phyloP scores from a whole-genome alignment of 2,329 filamentous ascomycete species.

The Metarhizium guizhouense region DNA sequence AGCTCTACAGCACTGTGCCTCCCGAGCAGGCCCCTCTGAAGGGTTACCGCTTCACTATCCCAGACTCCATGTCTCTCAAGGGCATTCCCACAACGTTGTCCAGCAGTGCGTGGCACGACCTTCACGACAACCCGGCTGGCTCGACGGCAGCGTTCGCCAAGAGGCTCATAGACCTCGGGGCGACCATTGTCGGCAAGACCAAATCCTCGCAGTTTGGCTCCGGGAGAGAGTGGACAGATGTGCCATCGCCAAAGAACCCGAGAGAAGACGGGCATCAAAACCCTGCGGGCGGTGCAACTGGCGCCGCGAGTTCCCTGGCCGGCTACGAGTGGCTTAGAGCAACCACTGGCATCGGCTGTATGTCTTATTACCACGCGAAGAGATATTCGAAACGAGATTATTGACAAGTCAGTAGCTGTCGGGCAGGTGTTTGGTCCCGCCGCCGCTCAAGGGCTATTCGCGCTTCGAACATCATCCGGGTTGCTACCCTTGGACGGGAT shows the following conservation, averaged over 20 bases:
- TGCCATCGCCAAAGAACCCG: slow-evolving; percentile 32
- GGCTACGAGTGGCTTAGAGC: slow-evolving; percentile 33
- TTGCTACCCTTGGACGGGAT: slow-evolving; percentile 9
- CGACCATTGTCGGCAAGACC: slow-evolving; percentile 44
- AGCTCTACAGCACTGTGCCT: slow-evolving; percentile 22
- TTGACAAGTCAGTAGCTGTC: slow-evolving; percentile 8
- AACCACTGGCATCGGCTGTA: slow-evolving; percentile 28
- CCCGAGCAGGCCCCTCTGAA: slow-evolving; percentile 23
- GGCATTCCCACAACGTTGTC: slow-evolving; percentile 49
- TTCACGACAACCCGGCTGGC: slow-evolving; percentile 35
- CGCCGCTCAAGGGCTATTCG: slow-evolving; percentile 20
- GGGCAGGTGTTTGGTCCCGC: slow-evolving; percentile 13
- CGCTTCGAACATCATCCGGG: slow-evolving; percentile 15
- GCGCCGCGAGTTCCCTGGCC: slow-evolving; percentile 27
- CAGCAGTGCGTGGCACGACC: slow-evolving; percentile 46
- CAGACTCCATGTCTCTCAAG: slow-evolving; percentile 23
- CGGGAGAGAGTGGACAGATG: slow-evolving; percentile 32
- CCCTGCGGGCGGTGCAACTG: slow-evolving; percentile 25
- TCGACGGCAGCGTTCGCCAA: slow-evolving; percentile 42
- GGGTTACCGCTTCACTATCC: slow-evolving; percentile 26
- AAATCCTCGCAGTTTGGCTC: slow-evolving; percentile 39
- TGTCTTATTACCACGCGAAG: slow-evolving; percentile 5
- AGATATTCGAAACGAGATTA: not conserved
- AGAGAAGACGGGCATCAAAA: slow-evolving; percentile 37
- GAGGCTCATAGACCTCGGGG: slow-evolving; percentile 50